Percentiles rank a stretch among this genome's conserved stretches.
These are phyloP conservation scores for Rhodotorula sphaerocarpa DNA, from an alignment of 768 basidiomycete species.

Conservation along the genomic window DNA sequence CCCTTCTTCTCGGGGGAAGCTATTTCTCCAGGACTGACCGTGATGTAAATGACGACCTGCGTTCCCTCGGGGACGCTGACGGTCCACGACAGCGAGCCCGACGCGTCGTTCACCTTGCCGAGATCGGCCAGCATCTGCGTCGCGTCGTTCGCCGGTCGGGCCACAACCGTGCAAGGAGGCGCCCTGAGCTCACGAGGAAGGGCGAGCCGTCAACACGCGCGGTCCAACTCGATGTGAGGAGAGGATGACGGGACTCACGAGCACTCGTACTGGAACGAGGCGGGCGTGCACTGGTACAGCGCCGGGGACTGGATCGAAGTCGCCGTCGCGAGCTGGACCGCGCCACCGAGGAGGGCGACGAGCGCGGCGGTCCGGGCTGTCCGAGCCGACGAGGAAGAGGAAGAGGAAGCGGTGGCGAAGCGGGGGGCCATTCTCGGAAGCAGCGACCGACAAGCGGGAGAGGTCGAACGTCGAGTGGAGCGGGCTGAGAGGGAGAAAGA, in stretches of 20 bases:
- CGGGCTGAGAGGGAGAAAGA: not conserved
- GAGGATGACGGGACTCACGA: slow-evolving; percentile 3
- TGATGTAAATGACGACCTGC: not conserved
- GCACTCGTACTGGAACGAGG: slow-evolving; percentile 2
- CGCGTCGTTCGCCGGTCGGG: not conserved
- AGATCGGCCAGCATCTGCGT: not conserved
- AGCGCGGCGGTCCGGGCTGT: not conserved
- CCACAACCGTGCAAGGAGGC: slow-evolving; percentile 5
- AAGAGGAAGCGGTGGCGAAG: not conserved
- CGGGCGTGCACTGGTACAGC: slow-evolving; percentile 6
- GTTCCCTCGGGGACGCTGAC: not conserved
- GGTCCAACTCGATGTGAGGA: too few relatives aligned
- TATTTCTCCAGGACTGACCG: not conserved
- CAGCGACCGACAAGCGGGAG: not conserved
- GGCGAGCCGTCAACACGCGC: too few relatives aligned
- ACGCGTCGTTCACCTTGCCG: not conserved
- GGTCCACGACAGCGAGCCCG: not conserved
- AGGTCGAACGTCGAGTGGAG: not conserved
- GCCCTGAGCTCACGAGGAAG: not conserved
- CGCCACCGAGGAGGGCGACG: not conserved
- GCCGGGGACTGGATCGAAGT: not conserved
- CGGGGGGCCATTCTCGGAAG: not conserved
- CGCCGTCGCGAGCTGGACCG: not conserved
- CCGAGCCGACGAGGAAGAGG: too few relatives aligned
- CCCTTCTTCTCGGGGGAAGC: not conserved